Evolutionary conservation across 176 grass and related monocot genomes (phyloP).

Genomic region (Thinopyrum elongatum): DNA sequence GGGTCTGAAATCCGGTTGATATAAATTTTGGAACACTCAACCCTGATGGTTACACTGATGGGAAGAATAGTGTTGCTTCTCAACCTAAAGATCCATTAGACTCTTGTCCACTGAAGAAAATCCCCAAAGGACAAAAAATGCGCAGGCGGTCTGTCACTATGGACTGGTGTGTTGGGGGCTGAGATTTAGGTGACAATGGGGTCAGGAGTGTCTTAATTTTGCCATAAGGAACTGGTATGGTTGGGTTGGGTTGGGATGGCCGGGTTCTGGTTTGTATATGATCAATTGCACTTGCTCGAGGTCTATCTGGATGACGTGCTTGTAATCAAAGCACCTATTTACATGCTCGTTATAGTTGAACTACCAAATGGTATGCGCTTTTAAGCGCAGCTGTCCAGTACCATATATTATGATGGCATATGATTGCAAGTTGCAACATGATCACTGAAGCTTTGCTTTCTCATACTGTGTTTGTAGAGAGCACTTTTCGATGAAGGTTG

Average conservation of each 20-base stretch:
- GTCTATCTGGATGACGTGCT: neutral
- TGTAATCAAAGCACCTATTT: neutral
- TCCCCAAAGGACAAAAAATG: neutral
- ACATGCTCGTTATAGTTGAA: conserved; percentile 8
- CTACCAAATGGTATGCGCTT: neutral
- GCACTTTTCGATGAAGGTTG: conserved; percentile 94
- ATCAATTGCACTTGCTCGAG: conserved; percentile 6
- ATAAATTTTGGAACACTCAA: neutral
- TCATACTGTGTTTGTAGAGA: conserved; percentile 55
- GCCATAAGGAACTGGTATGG: neutral
- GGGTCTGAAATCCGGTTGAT: neutral
- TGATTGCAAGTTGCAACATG: neutral
- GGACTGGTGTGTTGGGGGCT: neutral
- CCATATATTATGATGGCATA: neutral
- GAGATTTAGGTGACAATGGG: neutral
- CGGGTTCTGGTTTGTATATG: neutral
- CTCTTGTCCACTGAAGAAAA: neutral
- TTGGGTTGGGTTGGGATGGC: neutral
- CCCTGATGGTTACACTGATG: neutral
- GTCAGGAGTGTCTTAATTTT: neutral
- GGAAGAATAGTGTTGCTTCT: neutral
- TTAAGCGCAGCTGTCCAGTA: neutral
- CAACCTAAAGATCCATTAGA: neutral
- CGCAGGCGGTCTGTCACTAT: neutral
- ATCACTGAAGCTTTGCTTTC: conserved; percentile 23